A percentile compares a stretch with the other conserved stretches of the same genome.
phyloP scores from a whole-genome alignment of 169 alveolate genomes.

The Babesia sp. region DNA sequence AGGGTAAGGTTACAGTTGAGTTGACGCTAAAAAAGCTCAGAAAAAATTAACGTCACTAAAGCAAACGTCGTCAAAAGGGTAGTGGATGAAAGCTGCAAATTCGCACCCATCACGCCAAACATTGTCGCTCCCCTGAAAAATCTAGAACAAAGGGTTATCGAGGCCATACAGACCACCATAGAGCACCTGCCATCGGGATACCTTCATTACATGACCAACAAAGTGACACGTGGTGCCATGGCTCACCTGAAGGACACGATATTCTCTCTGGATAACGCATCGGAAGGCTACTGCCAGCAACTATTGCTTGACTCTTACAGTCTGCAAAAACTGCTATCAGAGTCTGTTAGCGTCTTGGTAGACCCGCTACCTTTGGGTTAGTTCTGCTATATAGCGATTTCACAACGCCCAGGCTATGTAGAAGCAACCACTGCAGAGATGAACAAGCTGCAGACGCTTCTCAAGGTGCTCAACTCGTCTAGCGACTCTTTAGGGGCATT shows the following conservation, averaged over 20 bases:
- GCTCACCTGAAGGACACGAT: constrained; percentile 65
- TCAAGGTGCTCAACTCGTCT: constrained; percentile 49
- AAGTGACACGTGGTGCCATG: constrained; percentile 67
- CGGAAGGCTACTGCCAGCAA: constrained; percentile 70
- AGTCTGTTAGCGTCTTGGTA: constrained; percentile 15
- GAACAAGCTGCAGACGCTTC: constrained; percentile 52
- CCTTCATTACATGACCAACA: constrained; percentile 69
- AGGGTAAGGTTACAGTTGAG: constrained; percentile 22
- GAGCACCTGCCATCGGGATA: constrained; percentile 55
- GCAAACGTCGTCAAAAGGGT: constrained; percentile 40
- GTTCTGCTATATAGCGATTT: background rate
- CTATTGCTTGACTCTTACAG: constrained; percentile 69
- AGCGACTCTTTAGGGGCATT: constrained; percentile 13
- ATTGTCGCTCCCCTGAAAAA: constrained; percentile 22
- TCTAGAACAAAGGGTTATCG: constrained; percentile 20
- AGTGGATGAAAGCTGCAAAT: constrained; percentile 51
- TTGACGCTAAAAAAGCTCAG: background rate
- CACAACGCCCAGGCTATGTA: constrained; percentile 10
- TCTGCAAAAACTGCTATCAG: constrained; percentile 55
- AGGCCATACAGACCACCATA: constrained; percentile 16
- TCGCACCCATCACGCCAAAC: constrained; percentile 37
- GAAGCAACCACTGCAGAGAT: constrained; percentile 39
- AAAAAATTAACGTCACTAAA: constrained; percentile 44
- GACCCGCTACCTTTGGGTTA: constrained; percentile 55
- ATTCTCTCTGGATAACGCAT: constrained; percentile 59